Percentiles rank a stretch among this genome's conserved stretches.
These are phyloP conservation scores for Xylaria polymorpha DNA, from an alignment of 2,329 filamentous ascomycete genomes.

Conservation along the genomic window DNA sequence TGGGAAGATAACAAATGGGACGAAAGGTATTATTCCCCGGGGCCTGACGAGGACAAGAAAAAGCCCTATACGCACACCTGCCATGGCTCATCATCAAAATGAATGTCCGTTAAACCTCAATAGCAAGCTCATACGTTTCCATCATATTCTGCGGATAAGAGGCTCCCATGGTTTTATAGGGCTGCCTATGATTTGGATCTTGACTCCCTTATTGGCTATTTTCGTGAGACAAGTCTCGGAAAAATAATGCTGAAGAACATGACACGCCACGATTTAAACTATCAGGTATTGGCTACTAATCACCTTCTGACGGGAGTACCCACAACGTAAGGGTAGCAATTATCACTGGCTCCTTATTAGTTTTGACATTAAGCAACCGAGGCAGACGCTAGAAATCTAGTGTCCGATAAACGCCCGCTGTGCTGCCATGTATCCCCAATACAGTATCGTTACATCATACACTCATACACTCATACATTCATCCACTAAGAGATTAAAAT, in stretches of 20 bases:
- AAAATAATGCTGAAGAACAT: conserved; percentile 5
- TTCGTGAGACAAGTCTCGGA: conserved; percentile 5
- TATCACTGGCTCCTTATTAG: background rate
- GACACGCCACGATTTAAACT: conserved; percentile 10
- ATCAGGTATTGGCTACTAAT: background rate
- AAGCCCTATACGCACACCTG: background rate
- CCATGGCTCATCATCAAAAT: background rate
- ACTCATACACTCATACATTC: conserved; percentile 27
- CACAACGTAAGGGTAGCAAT: background rate
- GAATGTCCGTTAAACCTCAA: background rate
- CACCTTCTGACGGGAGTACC: background rate
- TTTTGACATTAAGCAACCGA: background rate
- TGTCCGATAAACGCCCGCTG: conserved; percentile 9
- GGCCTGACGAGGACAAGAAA: background rate
- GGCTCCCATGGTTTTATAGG: background rate
- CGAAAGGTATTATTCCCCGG: background rate
- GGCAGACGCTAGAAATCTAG: background rate
- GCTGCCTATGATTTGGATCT: background rate
- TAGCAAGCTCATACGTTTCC: background rate
- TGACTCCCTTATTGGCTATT: conserved; percentile 1
- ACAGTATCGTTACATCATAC: conserved; percentile 28
- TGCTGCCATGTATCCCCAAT: conserved; percentile 9
- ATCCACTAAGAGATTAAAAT: conserved; percentile 24
- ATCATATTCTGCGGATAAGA: too few relatives aligned
- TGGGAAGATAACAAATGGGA: background rate